Evolutionary conservation across 1,139 yeast genomes (phyloP), one percentile per base, ranked within the genome.

Genomic region (Lodderomyces theae): DNA sequence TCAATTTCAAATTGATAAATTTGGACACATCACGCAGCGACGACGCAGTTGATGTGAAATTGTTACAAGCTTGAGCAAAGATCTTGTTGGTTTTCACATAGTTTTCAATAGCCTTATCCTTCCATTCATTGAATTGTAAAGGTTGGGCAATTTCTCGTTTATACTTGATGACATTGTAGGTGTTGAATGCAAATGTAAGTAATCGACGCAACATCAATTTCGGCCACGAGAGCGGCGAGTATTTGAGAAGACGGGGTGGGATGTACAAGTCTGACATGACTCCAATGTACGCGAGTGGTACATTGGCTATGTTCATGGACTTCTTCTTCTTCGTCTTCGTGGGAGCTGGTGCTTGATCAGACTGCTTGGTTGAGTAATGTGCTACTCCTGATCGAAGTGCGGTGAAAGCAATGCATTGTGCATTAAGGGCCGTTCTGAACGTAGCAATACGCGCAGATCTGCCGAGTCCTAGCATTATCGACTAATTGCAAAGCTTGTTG

Each of bases 191-290:
- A 48, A 70, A 69, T 16, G 62, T 51, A n/a, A 72, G 72, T 38
- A 70, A 47, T 42, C 74, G 54, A 49, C 74, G 58, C 46, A 66
- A 52, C 1, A 69, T 35, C 39, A 71, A 56, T 44, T 57, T 60
- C 42, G 57, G 72, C 77, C 77, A 72, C 42, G 64, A 58, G 3
- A 53, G 46, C 3, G 69, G 46, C 1, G 77, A 74, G 24, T 61
- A 48, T 18, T 48, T 43, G 21, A 47, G 40, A 43, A 66, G 52
- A 40, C 53, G 57, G 6, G 77, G 77, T 10, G 77, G 74, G 17
- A 70, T 53, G 48, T 72, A 72, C 50, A 66, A 69, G 48, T 70
- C 75, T 10, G 74, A 69, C 54, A 71, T 59, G 8, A 69, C 72
- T 3, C 72, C 74, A 36, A 72, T 60, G 43, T 57, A 58, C 42